Evolutionary conservation across 768 basidiomycete genomes (phyloP).

Genomic region (Suillus spraguei): DNA sequence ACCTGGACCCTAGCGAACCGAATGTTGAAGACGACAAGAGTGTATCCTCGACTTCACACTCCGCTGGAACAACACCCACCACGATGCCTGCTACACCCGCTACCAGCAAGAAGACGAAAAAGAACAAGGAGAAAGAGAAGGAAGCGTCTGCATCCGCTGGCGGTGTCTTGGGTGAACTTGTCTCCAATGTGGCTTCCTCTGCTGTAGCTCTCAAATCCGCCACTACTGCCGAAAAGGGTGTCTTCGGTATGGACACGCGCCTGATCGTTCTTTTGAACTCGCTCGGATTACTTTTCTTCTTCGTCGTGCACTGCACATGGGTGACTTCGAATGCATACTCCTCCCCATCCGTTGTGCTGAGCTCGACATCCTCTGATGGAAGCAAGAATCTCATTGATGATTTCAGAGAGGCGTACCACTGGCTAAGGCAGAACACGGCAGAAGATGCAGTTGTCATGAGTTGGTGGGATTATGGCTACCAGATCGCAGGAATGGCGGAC

Average conservation of each 20-base stretch:
- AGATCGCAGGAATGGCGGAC: conserved; percentile 99
- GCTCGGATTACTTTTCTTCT: conserved; percentile 78
- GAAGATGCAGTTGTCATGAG: conserved; percentile 94
- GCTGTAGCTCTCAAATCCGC: conserved; percentile 28
- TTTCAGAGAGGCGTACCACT: conserved; percentile 99
- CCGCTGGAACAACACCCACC: conserved; percentile 27
- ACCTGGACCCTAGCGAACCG: conserved; percentile 84
- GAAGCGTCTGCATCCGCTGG: conserved; percentile 45
- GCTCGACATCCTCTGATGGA: conserved; percentile 79
- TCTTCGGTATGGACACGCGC: conserved; percentile 87
- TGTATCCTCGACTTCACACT: conserved; percentile 12
- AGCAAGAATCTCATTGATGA: conserved; percentile 96
- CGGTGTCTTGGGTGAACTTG: conserved; percentile 41
- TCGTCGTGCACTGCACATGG: conserved; percentile 97
- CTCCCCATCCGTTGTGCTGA: conserved; percentile 94
- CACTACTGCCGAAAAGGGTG: conserved; percentile 45
- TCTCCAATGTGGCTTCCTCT: conserved; percentile 41
- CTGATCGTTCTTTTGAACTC: conserved; percentile 74
- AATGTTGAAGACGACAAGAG: conserved; percentile 24
- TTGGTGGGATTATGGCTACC: conserved; percentile 99
- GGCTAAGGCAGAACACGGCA: conserved; percentile 94
- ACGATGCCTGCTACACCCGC: conserved; percentile 29
- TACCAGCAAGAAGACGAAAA: conserved; percentile 48
- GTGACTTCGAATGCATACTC: conserved; percentile 95
- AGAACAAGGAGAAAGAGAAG: conserved; percentile 58